Percentiles rank a stretch among this genome's conserved stretches.
Evolutionary conservation across 129 eudicot genomes (phyloP).

Genomic region (sunflower (Helianthus annuus)): HanXRQr2.0-SUNRISE NC_035449.2:21891941-21892440

Average conservation of each 20-base stretch:
- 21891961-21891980: background rate
- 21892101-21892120: conserved; percentile 19
- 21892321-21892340: conserved; percentile 20
- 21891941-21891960: no score
- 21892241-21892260: conserved; percentile 40
- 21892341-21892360: background rate
- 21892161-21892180: background rate
- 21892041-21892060: conserved; percentile 11
- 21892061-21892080: conserved; percentile 22
- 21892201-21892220: background rate
- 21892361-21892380: no score
- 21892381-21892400: no score
- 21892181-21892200: no score
- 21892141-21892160: conserved; percentile 32
- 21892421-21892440: no score
- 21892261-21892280: conserved; percentile 44
- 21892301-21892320: conserved; percentile 17
- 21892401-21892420: no score
- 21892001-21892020: conserved; percentile 10
- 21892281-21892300: conserved; percentile 13
- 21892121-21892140: background rate
- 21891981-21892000: background rate
- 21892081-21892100: conserved; percentile 38
- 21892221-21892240: conserved; percentile 31
- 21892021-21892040: background rate